A percentile compares a stretch with the other conserved stretches of the same genome.
phyloP scores from a whole-genome alignment of 2,329 filamentous ascomycete genomes.

The Microsporum ferrugineum region DNA sequence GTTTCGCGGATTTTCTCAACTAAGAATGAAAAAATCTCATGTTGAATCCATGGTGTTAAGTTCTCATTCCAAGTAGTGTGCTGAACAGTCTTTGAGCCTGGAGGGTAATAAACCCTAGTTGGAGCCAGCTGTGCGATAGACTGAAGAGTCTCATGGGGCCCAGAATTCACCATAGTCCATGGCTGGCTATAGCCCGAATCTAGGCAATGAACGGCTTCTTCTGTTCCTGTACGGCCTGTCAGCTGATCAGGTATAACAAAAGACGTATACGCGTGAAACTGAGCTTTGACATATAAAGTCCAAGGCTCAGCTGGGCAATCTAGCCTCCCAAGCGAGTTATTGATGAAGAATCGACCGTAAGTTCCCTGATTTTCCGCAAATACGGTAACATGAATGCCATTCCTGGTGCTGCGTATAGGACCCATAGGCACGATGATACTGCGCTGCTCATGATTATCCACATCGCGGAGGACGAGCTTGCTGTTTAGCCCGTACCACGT shows the following conservation, averaged over 20 bases:
- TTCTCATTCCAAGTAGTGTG: slow-evolving; percentile 31
- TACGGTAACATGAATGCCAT: slow-evolving; percentile 27
- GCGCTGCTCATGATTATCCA: slow-evolving; percentile 17
- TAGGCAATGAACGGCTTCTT: slow-evolving; percentile 15
- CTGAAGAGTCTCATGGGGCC: slow-evolving; percentile 5
- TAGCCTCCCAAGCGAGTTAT: slow-evolving; percentile 41
- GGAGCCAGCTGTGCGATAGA: slow-evolving; percentile 24
- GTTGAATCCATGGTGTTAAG: slow-evolving; percentile 33
- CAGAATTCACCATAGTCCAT: slow-evolving; percentile 8
- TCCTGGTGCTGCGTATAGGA: slow-evolving; percentile 12
- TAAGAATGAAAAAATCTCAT: slow-evolving; percentile 22
- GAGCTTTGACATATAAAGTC: slow-evolving; percentile 9
- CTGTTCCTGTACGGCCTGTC: slow-evolving; percentile 19
- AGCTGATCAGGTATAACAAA: slow-evolving; percentile 21
- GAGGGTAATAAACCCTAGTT: slow-evolving; percentile 35
- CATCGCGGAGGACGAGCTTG: slow-evolving; percentile 37
- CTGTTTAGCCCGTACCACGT: slow-evolving; percentile 41
- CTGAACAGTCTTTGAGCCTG: slow-evolving; percentile 34
- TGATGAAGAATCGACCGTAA: slow-evolving; percentile 40
- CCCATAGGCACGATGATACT: slow-evolving; percentile 34
- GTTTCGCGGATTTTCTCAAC: slow-evolving; percentile 12
- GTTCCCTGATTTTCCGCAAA: slow-evolving; percentile 21
- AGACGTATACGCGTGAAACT: slow-evolving; percentile 27
- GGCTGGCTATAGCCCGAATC: slow-evolving; percentile 10
- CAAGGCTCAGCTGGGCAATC: slow-evolving; percentile 25